phyloP scores from a whole-genome alignment of 1,139 yeast species.

The Blastobotrys proliferans region DNA sequence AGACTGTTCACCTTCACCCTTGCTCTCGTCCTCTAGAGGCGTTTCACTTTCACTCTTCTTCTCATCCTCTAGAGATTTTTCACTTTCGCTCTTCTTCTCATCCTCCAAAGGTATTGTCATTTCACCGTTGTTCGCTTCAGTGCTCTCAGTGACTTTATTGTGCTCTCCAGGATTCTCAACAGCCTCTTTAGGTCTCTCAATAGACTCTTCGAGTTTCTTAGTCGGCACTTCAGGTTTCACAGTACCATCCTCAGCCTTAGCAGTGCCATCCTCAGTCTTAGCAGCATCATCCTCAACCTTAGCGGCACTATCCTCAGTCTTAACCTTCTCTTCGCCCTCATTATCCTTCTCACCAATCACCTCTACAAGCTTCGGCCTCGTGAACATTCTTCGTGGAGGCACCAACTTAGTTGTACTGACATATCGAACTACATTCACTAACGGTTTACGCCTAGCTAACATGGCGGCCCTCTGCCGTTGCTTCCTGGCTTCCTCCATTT shows the following conservation, averaged over 20 bases:
- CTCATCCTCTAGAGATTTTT: conserved; percentile 15
- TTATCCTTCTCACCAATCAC: conserved; percentile 8
- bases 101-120: not conserved
- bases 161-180: not conserved
- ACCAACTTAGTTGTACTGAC: conserved; percentile 36
- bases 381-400: conserved; percentile 26
- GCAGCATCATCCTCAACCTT: conserved; percentile 8
- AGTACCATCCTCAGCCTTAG: conserved; percentile 8
- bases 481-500: conserved; percentile 80
- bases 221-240: conserved; percentile 9
- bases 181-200: conserved; percentile 5
- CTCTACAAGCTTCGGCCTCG: conserved; percentile 21
- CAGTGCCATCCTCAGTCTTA: conserved; percentile 6
- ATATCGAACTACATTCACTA: conserved; percentile 54
- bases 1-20: conserved; percentile 2
- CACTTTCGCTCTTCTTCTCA: conserved; percentile 13
- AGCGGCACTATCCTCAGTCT: conserved; percentile 7
- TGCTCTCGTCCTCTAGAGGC: conserved; percentile 7
- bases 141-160: not conserved
- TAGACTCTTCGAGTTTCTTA: not conserved
- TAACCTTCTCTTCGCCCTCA: not conserved
- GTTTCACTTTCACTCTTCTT: conserved; percentile 15
- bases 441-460: conserved; percentile 56
- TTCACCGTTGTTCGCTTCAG: not conserved
- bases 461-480: conserved; percentile 70